phyloP scores from a whole-genome alignment of 1,139 yeast species.

The Taphrina betulina region DNA sequence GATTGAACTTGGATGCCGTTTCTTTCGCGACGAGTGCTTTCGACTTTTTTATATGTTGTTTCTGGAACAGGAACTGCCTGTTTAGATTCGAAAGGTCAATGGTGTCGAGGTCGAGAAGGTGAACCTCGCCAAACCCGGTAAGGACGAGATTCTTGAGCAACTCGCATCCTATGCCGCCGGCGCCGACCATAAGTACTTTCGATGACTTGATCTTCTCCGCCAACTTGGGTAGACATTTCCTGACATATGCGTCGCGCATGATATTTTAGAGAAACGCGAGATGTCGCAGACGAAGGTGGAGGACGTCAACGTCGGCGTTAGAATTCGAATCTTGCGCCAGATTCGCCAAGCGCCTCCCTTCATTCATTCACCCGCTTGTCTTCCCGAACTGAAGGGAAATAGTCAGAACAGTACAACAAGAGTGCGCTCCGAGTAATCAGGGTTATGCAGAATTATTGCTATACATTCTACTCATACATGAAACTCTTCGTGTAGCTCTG shows the following conservation, averaged over 20 bases:
- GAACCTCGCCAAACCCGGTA: conserved; percentile 84
- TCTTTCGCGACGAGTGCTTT: conserved; percentile 72
- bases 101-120: conserved; percentile 90
- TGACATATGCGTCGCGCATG: conserved; percentile 9
- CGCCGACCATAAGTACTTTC: conserved; percentile 80
- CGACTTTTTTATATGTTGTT: conserved; percentile 80
- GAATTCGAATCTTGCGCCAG: too few species aligned
- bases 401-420: too few species aligned
- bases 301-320: too few species aligned
- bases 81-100: conserved; percentile 88
- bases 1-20: conserved; percentile 78
- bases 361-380: too few species aligned
- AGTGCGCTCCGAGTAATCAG: too few species aligned
- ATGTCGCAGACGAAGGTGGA: too few species aligned
- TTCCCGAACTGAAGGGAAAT: too few species aligned
- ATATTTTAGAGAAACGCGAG: too few species aligned
- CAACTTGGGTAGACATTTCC: conserved; percentile 15
- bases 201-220: conserved; percentile 19
- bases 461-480: too few species aligned
- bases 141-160: conserved; percentile 78
- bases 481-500: too few species aligned
- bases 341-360: too few species aligned
- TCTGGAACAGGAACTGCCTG: conserved; percentile 85
- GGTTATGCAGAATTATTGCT: too few species aligned
- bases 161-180: conserved; percentile 99